Base-by-base conservation (phyloP, 2,329 filamentous ascomycete genomes). In the Verticillium alfalfae region DNA sequence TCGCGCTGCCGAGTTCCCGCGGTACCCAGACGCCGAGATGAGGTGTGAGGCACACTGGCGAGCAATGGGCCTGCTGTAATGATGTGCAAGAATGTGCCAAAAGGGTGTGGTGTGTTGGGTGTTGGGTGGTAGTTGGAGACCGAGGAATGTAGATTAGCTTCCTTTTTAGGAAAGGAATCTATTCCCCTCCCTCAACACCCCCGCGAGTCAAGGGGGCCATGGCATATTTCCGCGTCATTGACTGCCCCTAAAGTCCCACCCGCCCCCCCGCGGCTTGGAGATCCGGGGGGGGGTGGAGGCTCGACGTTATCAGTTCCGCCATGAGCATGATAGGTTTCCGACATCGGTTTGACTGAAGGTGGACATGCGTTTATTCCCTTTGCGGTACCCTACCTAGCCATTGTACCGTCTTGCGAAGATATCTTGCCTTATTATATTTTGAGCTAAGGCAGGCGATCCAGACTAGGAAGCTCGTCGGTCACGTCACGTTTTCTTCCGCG, bases 21-120 rank as follows among this genome's bases (percentile, higher is more conserved):
- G 75, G 12, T 79, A 78, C 22, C 65, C 61, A 15, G 67, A 66
- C 2, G 69, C 62, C 5, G 56, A 67, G 58, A 67, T 68, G 5
- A 68, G 69, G 52, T 77, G 73, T n/a, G 72, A 76, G 60, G 67
- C 70, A 56, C 65, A 60, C 37, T 76, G 75, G 75, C 69, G 66
- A 45, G 60, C 59, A 18, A 70, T 62, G 34, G 69, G 69, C 1
- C 58, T 74, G n/a, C n/a, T 18, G 8, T 52, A 18, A 52, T 13
- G 18, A 18, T 1, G 18, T 58, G 12, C 37, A 55, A 52, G 38
- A 55, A 52, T 18, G 45, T 56, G 34, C 39, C 71, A 59, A 70
- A 67, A 34, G 54, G 61, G 65, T 56, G 67, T 70, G 31, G 55
- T 31, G 34, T n/a, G n/a, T n/a, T n/a, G n/a, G n/a, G n/a, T 18